A percentile compares a stretch with the other conserved stretches of the same genome.
Conservation (phyloP, 257 asterid species). For the Mitragyna speciosa region DNA sequence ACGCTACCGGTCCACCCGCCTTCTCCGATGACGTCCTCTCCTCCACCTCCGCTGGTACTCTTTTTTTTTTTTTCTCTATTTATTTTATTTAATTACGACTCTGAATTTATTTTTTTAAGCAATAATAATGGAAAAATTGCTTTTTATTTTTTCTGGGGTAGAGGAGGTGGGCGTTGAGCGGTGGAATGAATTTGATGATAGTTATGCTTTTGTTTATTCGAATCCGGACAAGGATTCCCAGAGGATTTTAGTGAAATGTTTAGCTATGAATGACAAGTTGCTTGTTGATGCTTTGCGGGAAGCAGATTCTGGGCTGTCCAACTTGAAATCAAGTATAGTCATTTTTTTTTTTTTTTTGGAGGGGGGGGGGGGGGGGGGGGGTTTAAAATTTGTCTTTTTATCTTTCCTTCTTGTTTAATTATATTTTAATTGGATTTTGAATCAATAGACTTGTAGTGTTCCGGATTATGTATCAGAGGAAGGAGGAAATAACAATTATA, state of each 20-base stretch:
- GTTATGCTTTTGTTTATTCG: conserved; percentile 69
- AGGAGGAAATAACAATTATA: conserved; percentile 46
- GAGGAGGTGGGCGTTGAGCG: conserved; percentile 71
- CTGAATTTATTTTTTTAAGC: too few species aligned
- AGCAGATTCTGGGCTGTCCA: conserved; percentile 56
- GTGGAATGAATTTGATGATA: conserved; percentile 68
- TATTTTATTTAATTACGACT: background rate
- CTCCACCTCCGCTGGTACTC: conserved; percentile 51
- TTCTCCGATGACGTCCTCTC: conserved; percentile 48
- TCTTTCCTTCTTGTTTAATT: background rate
- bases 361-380: too few species aligned
- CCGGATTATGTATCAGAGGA: conserved; percentile 46
- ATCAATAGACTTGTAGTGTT: conserved; percentile 35
- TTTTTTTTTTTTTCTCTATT: background rate
- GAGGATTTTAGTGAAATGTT: conserved; percentile 70
- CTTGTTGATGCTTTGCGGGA: conserved; percentile 65
- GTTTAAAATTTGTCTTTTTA: background rate
- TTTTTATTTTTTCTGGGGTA: conserved; percentile 23
- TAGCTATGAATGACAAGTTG: conserved; percentile 61
- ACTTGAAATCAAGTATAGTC: conserved; percentile 58
- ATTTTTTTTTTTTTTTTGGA: too few species aligned
- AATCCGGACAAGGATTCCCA: conserved; percentile 52
- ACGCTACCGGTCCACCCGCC: conserved; percentile 63
- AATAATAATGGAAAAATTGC: background rate
- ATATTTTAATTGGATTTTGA: background rate